Conservation (phyloP, 805 yeast genomes). For the Cyberlindnera japonica region DNA sequence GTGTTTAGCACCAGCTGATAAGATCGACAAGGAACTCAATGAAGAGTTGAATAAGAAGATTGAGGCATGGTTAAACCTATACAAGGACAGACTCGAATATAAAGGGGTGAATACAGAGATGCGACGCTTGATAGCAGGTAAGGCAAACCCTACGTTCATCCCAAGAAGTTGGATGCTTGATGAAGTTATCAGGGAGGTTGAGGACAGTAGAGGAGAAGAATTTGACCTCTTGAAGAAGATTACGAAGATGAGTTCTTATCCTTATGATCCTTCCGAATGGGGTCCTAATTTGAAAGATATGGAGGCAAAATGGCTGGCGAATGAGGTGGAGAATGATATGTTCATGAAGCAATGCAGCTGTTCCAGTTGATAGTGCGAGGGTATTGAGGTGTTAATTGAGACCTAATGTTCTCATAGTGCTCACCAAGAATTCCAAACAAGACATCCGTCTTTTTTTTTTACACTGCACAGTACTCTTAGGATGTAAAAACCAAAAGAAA, state of each 20-base stretch:
- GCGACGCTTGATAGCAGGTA: slow-evolving; percentile 40
- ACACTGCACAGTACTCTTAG: too few species aligned
- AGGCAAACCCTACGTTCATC: slow-evolving; percentile 70
- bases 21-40: slow-evolving; percentile 33
- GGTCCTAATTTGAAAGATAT: slow-evolving; percentile 58
- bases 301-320: slow-evolving; percentile 52
- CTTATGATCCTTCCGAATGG: slow-evolving; percentile 68
- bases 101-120: slow-evolving; percentile 38
- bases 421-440: too few species aligned
- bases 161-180: slow-evolving; percentile 86
- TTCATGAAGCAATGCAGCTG: slow-evolving; percentile 77
- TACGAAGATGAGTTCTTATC: slow-evolving; percentile 67
- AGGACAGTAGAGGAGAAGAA: slow-evolving; percentile 49
- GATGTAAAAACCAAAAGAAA: too few species aligned
- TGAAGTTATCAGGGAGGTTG: slow-evolving; percentile 63
- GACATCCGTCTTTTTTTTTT: too few species aligned
- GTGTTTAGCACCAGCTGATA: slow-evolving; percentile 26
- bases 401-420: too few species aligned
- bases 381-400: too few species aligned
- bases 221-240: slow-evolving; percentile 53
- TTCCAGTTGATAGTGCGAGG: too few species aligned
- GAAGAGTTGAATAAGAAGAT: slow-evolving; percentile 41
- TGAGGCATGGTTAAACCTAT: slow-evolving; percentile 50
- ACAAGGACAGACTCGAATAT: slow-evolving; percentile 37
- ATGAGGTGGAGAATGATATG: slow-evolving; percentile 46